These are phyloP conservation scores for Stachybotrys chartarum DNA, from an alignment of 2,329 filamentous ascomycete genomes.

Conservation along the genomic window DNA sequence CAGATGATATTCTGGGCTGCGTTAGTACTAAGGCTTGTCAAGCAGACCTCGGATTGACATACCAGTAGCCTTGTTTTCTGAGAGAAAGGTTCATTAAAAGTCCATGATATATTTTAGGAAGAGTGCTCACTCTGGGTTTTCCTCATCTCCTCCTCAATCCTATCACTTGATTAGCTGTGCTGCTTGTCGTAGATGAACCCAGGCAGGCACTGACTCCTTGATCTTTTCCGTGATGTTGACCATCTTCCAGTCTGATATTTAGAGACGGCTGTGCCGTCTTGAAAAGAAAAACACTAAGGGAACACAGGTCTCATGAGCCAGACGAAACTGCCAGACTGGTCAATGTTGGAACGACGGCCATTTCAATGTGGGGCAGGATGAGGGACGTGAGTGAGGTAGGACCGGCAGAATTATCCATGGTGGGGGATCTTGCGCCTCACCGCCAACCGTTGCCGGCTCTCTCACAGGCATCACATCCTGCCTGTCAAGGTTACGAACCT, in stretches of 20 bases:
- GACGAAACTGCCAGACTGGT: too few relatives aligned
- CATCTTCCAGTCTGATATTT: constrained; percentile 52
- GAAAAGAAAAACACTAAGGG: background rate
- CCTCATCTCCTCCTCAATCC: constrained; percentile 99
- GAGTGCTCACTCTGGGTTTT: constrained; percentile 85
- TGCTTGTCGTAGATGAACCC: background rate
- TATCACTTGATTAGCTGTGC: constrained; percentile 30
- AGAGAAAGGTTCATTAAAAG: constrained; percentile 5
- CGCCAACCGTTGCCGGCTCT: background rate
- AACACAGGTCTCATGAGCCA: background rate
- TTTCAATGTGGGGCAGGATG: constrained; percentile 4
- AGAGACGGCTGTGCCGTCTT: constrained; percentile 13
- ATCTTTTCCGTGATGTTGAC: constrained; percentile 99
- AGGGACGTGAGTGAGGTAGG: background rate
- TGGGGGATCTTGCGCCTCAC: constrained; percentile 4
- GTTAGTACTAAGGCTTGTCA: constrained; percentile 7
- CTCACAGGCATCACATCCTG: too few relatives aligned
- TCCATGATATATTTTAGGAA: background rate
- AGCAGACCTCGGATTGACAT: constrained; percentile 29
- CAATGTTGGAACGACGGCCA: background rate
- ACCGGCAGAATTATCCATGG: constrained; percentile 7
- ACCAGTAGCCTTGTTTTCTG: constrained; percentile 99
- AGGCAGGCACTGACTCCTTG: constrained; percentile 68
- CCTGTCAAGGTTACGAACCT: too few relatives aligned
- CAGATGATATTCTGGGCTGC: constrained; percentile 80